Evolutionary conservation across 2,329 filamentous ascomycete species (phyloP).

Genomic region (Emericellopsis cladophorae): DNA sequence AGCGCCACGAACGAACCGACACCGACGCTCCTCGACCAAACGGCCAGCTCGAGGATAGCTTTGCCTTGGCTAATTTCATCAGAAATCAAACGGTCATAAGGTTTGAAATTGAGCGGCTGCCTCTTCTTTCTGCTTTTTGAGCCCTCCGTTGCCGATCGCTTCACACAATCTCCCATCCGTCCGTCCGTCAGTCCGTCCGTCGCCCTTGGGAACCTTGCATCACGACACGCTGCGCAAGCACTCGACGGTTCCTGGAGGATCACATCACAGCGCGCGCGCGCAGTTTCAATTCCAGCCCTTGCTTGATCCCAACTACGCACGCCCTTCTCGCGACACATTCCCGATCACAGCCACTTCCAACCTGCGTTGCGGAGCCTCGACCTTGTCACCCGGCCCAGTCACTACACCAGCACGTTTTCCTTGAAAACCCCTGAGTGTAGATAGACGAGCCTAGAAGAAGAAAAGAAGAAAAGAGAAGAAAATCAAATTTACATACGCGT

Average conservation of each 20-base stretch:
- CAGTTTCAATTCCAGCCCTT: no score
- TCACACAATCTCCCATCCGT: conserved; percentile 14
- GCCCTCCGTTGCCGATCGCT: conserved; percentile 22
- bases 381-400: conserved; percentile 23
- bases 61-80: background rate
- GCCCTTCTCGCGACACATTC: background rate
- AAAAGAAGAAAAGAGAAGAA: conserved; percentile 16
- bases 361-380: background rate
- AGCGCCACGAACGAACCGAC: background rate
- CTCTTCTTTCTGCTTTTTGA: conserved; percentile 24
- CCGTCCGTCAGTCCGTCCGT: background rate
- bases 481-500: conserved; percentile 6
- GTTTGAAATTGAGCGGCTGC: conserved; percentile 24
- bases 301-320: no score
- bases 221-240: conserved; percentile 6
- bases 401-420: conserved; percentile 87
- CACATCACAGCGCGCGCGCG: background rate
- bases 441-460: conserved; percentile 41
- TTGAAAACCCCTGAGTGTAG: conserved; percentile 78
- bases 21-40: background rate
- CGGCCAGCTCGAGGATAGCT: background rate
- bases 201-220: background rate
- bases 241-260: conserved; percentile 3
- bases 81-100: conserved; percentile 7
- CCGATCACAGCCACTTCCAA: conserved; percentile 1